Conservation (phyloP, 2,329 filamentous ascomycete species). For the Botrytis aclada region DNA sequence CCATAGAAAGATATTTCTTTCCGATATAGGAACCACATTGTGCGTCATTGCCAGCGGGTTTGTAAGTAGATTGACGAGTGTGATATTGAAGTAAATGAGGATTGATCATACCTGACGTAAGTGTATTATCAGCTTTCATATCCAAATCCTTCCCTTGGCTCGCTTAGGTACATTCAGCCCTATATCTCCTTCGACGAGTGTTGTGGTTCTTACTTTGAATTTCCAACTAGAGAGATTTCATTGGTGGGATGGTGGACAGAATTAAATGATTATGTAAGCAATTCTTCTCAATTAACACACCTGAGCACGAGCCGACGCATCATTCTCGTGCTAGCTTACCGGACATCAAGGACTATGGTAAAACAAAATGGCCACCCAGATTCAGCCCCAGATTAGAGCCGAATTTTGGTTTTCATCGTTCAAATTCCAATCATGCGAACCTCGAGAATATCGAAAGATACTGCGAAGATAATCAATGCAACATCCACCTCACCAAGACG, state of each 20-base stretch:
- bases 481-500: conserved; percentile 43
- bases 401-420: background rate
- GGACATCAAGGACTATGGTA: background rate
- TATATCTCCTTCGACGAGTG: background rate
- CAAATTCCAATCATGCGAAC: conserved; percentile 39
- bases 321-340: conserved; percentile 9
- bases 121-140: background rate
- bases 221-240: conserved; percentile 3
- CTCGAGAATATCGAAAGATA: conserved; percentile 57
- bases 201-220: background rate
- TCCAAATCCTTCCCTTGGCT: background rate
- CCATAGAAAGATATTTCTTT: background rate
- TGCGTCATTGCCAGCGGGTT: background rate
- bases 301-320: conserved; percentile 6
- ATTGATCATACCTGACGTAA: background rate
- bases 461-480: conserved; percentile 52
- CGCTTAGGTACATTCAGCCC: background rate
- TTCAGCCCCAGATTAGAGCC: conserved; percentile 8
- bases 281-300: no score
- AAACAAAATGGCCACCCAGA: conserved; percentile 12
- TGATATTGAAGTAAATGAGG: background rate
- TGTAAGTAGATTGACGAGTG: background rate
- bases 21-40: background rate
- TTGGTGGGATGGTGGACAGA: background rate
- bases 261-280: background rate